These are phyloP conservation scores for Petrea volubilis DNA, from an alignment of 257 asterid genomes.

Conservation along the genomic window DNA sequence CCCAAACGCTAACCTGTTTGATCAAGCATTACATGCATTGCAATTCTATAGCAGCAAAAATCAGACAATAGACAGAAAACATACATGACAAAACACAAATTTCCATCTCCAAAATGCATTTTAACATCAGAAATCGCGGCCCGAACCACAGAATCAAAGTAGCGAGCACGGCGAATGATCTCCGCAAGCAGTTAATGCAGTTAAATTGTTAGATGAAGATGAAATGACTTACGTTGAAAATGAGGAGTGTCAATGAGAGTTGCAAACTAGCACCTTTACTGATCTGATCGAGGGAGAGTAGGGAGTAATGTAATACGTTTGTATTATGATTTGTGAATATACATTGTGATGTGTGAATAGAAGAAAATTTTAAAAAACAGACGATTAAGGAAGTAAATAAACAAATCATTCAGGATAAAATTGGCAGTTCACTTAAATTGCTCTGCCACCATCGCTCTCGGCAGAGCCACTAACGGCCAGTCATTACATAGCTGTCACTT, in stretches of 20 bases:
- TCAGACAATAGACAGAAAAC: not conserved
- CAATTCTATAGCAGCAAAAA: not conserved
- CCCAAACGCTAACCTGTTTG: not conserved
- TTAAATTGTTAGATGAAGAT: not conserved
- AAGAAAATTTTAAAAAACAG: too few species aligned
- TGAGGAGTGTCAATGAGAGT: conserved; percentile 11
- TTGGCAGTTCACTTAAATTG: too few species aligned
- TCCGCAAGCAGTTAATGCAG: not conserved
- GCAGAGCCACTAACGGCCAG: too few species aligned
- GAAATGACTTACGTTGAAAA: conserved; percentile 10
- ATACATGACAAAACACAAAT: not conserved
- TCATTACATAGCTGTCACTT: too few species aligned
- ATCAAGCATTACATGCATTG: conserved; percentile 9
- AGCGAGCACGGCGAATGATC: not conserved
- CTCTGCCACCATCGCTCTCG: too few species aligned
- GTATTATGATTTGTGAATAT: too few species aligned
- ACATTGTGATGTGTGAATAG: too few species aligned
- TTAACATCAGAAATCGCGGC: too few species aligned
- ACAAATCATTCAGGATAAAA: too few species aligned
- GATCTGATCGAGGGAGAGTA: conserved; percentile 17
- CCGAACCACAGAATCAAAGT: too few species aligned
- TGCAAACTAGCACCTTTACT: not conserved
- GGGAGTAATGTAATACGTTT: too few species aligned
- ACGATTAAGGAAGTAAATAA: too few species aligned
- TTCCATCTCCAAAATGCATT: not conserved